phyloP scores from a whole-genome alignment of 208 protist genomes.

The Crithidia bombi region DNA sequence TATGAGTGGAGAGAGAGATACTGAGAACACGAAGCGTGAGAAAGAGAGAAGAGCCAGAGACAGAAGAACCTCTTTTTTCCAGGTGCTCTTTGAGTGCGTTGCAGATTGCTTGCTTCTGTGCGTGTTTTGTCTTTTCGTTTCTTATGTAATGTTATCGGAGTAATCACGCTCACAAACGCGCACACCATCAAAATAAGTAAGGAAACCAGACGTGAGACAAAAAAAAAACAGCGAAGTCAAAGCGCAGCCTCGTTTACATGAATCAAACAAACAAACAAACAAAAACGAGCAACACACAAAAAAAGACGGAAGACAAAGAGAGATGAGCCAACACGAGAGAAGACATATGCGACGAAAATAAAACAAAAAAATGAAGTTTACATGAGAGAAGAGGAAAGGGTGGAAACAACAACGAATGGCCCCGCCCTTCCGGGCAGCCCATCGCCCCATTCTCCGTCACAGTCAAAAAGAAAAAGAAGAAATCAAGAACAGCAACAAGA shows the following conservation, averaged over 20 bases:
- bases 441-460: too few species aligned
- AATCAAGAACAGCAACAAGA: too few species aligned
- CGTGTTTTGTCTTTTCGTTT: too few species aligned
- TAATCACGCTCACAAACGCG: background rate
- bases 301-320: slow-evolving; percentile 1
- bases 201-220: background rate
- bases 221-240: background rate
- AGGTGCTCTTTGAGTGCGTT: too few species aligned
- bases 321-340: background rate
- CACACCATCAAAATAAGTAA: background rate
- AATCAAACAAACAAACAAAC: background rate
- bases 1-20: too few species aligned
- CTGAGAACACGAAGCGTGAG: too few species aligned
- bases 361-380: slow-evolving; percentile 4
- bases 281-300: background rate
- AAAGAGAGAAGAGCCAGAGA: too few species aligned
- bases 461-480: too few species aligned
- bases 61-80: too few species aligned
- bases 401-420: background rate
- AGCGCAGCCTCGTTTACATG: slow-evolving; percentile 25
- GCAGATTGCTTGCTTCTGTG: too few species aligned
- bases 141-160: too few species aligned
- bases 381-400: background rate
- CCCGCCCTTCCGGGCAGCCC: too few species aligned
- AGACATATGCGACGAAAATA: background rate